These are phyloP conservation scores for Blastomyces percursus DNA, from an alignment of 2,329 filamentous ascomycete species.

Conservation along the genomic window DNA sequence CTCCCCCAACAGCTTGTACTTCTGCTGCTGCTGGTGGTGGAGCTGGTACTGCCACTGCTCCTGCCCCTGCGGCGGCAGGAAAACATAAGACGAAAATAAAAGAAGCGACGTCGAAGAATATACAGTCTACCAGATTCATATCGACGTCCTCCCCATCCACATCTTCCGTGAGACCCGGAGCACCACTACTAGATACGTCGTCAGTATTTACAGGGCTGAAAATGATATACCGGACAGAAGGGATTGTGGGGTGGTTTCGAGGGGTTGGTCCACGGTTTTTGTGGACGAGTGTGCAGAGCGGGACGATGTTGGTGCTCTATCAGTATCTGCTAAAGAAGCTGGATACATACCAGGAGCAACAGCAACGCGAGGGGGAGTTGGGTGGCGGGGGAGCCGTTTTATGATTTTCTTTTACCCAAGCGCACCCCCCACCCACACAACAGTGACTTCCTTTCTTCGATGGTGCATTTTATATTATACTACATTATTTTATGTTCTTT, in stretches of 20 bases:
- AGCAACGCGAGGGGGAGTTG: conserved; percentile 16
- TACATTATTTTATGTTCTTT: no score
- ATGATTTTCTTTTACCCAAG: background rate
- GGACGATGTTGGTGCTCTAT: conserved; percentile 93
- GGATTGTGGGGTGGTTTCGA: conserved; percentile 80
- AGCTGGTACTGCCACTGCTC: background rate
- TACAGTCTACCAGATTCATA: conserved; percentile 59
- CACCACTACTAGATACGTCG: conserved; percentile 73
- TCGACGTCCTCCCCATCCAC: conserved; percentile 86
- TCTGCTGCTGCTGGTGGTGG: conserved; percentile 3
- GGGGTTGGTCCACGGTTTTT: conserved; percentile 86
- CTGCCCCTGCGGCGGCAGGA: background rate
- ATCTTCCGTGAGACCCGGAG: conserved; percentile 65
- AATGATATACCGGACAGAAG: conserved; percentile 84
- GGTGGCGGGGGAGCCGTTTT: conserved; percentile 2
- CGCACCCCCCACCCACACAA: background rate
- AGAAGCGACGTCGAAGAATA: conserved; percentile 23
- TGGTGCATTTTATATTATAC: background rate
- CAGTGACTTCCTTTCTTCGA: background rate
- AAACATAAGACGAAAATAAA: conserved; percentile 5
- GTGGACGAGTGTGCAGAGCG: conserved; percentile 96
- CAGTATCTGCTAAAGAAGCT: conserved; percentile 74
- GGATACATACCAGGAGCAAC: conserved; percentile 40
- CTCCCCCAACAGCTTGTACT: background rate
- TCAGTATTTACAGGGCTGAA: conserved; percentile 74